phyloP scores from a whole-genome alignment of 495 filamentous ascomycete species.

The Trichoderma reesei region DNA sequence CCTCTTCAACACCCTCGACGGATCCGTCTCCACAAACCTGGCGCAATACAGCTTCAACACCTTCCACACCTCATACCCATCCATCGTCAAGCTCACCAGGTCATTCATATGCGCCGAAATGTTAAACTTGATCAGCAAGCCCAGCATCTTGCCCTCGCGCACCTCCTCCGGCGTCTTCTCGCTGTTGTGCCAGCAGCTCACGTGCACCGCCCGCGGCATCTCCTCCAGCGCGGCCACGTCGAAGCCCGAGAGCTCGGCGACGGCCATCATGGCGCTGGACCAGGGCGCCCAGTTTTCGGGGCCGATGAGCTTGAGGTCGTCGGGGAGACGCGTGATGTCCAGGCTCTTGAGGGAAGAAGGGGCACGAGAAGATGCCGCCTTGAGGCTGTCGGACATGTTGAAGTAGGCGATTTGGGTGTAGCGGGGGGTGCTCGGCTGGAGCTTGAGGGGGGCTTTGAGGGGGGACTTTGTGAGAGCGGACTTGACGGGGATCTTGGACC shows the following conservation, averaged over 20 bases:
- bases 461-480: background rate
- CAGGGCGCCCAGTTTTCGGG: constrained; percentile 1
- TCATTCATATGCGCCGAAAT: constrained; percentile 7
- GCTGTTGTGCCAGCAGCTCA: background rate
- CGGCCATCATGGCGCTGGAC: constrained; percentile 4
- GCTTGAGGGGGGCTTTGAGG: background rate
- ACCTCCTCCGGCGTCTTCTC: background rate
- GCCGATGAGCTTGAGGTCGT: constrained; percentile 4
- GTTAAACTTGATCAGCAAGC: constrained; percentile 4
- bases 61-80: constrained; percentile 6
- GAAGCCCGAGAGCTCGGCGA: constrained; percentile 4
- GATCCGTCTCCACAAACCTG: constrained; percentile 5
- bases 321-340: background rate
- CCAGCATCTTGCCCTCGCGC: constrained; percentile 6
- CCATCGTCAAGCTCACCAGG: constrained; percentile 2
- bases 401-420: constrained; percentile 3
- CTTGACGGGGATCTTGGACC: background rate
- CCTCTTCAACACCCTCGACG: background rate
- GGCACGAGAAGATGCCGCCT: background rate
- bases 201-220: constrained; percentile 1
- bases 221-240: background rate
- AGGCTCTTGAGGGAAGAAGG: background rate
- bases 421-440: background rate
- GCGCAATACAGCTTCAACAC: constrained; percentile 1
- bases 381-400: background rate